These are phyloP conservation scores for Venturia nashicola DNA, from an alignment of 2,329 filamentous ascomycete species.

Conservation along the genomic window DNA sequence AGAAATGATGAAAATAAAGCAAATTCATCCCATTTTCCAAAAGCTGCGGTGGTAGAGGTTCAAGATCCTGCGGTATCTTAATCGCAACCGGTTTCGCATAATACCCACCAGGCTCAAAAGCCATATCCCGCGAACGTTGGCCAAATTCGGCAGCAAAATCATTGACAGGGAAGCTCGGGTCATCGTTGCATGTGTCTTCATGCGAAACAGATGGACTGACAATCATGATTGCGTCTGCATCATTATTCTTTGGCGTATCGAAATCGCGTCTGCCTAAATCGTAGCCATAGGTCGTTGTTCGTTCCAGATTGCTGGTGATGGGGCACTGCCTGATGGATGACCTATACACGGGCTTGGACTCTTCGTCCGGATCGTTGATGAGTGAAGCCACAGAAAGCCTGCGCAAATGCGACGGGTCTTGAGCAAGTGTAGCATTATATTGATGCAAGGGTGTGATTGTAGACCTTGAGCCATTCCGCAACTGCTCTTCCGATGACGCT, in stretches of 20 bases:
- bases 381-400: conserved; percentile 55
- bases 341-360: conserved; percentile 3
- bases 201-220: conserved; percentile 22
- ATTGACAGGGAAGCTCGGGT: conserved; percentile 19
- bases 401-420: conserved; percentile 32
- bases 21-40: conserved; percentile 69
- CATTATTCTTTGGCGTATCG: conserved; percentile 60
- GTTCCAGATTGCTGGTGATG: conserved; percentile 4
- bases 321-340: neutral
- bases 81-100: conserved; percentile 59
- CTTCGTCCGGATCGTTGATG: conserved; percentile 37
- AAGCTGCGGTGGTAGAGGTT: conserved; percentile 43
- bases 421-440: conserved; percentile 15
- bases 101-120: conserved; percentile 51
- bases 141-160: conserved; percentile 26
- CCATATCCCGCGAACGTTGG: conserved; percentile 35
- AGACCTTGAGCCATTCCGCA: conserved; percentile 10
- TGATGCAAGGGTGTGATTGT: neutral
- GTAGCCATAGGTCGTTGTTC: conserved; percentile 48
- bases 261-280: conserved; percentile 59
- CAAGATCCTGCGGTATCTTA: conserved; percentile 45
- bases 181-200: conserved; percentile 20
- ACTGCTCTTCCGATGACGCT: conserved; percentile 22
- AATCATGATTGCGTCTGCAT: conserved; percentile 48
- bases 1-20: conserved; percentile 60